Percentiles rank a stretch among this genome's conserved stretches.
These are phyloP conservation scores for Mycena alexandri DNA, from an alignment of 768 basidiomycete species.

Conservation along the genomic window DNA sequence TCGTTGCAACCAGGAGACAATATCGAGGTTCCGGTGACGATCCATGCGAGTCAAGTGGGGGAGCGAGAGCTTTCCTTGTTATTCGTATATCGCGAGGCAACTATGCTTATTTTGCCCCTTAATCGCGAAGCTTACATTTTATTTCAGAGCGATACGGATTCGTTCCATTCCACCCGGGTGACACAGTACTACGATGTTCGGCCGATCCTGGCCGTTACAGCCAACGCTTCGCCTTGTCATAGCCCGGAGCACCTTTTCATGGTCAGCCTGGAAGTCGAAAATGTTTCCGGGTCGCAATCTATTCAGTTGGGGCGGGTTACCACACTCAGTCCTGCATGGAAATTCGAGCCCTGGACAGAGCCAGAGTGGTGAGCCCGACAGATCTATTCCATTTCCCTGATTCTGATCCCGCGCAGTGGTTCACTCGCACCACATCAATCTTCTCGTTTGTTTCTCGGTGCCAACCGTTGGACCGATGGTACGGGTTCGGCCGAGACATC, in stretches of 20 bases:
- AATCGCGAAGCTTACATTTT: conserved; percentile 31
- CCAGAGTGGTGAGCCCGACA: conserved; percentile 57
- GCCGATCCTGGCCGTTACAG: conserved; percentile 67
- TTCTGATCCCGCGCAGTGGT: conserved; percentile 49
- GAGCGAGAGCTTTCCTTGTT: conserved; percentile 69
- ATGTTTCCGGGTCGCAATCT: conserved; percentile 55
- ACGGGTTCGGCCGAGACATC: conserved; percentile 56
- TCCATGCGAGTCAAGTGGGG: conserved; percentile 65
- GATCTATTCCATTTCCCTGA: conserved; percentile 10
- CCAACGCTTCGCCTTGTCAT: conserved; percentile 63
- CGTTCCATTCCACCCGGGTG: conserved; percentile 72
- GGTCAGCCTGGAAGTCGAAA: conserved; percentile 69
- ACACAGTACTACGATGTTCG: conserved; percentile 70
- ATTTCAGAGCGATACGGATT: conserved; percentile 57
- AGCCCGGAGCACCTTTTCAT: conserved; percentile 63
- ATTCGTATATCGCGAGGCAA: conserved; percentile 76
- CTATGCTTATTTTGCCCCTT: conserved; percentile 19
- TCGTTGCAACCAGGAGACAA: conserved; percentile 62
- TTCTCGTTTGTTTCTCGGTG: conserved; percentile 58
- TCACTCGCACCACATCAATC: conserved; percentile 62
- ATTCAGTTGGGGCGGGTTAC: conserved; percentile 70
- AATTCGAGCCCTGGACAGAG: conserved; percentile 56
- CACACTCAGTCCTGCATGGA: conserved; percentile 80
- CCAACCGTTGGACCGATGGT: conserved; percentile 52
- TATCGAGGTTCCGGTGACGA: conserved; percentile 62